phyloP scores from a whole-genome alignment of 257 asterid species.

The Nicotiana tabacum region DNA sequence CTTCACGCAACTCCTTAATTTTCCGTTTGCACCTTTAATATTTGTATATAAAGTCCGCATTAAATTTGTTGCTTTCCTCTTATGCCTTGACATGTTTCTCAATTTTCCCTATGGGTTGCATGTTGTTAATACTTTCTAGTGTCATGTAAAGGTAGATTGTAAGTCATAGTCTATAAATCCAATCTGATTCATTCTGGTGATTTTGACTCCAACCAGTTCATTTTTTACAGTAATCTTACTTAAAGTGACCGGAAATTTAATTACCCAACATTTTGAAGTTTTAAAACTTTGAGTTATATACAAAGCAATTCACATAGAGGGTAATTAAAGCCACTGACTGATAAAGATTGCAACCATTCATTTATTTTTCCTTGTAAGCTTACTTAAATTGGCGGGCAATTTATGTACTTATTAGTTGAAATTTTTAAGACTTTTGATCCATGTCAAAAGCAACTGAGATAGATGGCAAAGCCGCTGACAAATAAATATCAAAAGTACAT shows the following conservation, averaged over 20 bases:
- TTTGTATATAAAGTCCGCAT: neutral
- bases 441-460: neutral
- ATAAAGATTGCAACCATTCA: neutral
- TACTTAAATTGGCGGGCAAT: neutral
- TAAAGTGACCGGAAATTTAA: neutral
- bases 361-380: neutral
- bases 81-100: neutral
- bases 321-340: neutral
- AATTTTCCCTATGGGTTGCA: neutral
- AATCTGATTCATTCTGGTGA: neutral
- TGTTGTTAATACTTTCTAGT: neutral
- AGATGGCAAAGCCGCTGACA: neutral
- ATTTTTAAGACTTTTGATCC: neutral
- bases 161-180: neutral
- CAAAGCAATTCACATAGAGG: neutral
- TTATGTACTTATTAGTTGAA: neutral
- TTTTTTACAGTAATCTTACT: neutral
- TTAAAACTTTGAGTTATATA: neutral
- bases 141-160: constrained; percentile 1
- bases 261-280: neutral
- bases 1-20: neutral
- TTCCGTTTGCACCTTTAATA: neutral
- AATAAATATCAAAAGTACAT: neutral
- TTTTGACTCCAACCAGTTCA: neutral
- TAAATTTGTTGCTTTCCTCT: neutral